Conservation (phyloP, 768 basidiomycete genomes). For the Pleurotus pulmonarius region DNA sequence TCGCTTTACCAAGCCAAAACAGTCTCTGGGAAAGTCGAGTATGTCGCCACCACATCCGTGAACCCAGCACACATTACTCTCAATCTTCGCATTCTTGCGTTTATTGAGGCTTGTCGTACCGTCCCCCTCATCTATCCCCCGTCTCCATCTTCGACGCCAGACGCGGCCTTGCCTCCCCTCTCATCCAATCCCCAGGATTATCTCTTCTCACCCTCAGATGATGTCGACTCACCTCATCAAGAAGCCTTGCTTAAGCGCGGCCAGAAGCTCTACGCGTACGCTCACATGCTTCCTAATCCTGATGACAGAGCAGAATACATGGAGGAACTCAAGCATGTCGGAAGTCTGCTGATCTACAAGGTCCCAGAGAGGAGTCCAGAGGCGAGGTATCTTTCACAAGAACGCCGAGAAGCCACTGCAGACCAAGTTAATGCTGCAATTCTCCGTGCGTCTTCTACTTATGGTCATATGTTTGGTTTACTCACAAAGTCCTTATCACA, state of each 20-base stretch:
- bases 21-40: conserved; percentile 36
- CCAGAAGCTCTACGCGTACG: conserved; percentile 65
- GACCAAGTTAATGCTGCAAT: conserved; percentile 88
- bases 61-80: conserved; percentile 74
- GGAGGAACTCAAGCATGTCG: conserved; percentile 71
- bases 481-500: not conserved
- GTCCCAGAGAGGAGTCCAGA: conserved; percentile 76
- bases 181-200: conserved; percentile 6
- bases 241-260: conserved; percentile 49
- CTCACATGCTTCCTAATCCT: conserved; percentile 49
- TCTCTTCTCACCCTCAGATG: not conserved
- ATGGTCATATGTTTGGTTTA: not conserved
- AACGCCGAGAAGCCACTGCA: conserved; percentile 76
- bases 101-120: conserved; percentile 83
- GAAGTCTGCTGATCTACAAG: conserved; percentile 79
- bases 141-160: conserved; percentile 11
- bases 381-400: conserved; percentile 70
- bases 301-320: conserved; percentile 58
- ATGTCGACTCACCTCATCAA: conserved; percentile 32
- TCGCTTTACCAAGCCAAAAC: conserved; percentile 17
- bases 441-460: conserved; percentile 51
- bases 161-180: conserved; percentile 7
- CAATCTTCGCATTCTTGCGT: conserved; percentile 84
- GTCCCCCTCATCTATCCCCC: conserved; percentile 50
- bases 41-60: conserved; percentile 57